Evolutionary conservation across 2,329 filamentous ascomycete species (phyloP).

Genomic region (Scedosporium minutisporum): DNA sequence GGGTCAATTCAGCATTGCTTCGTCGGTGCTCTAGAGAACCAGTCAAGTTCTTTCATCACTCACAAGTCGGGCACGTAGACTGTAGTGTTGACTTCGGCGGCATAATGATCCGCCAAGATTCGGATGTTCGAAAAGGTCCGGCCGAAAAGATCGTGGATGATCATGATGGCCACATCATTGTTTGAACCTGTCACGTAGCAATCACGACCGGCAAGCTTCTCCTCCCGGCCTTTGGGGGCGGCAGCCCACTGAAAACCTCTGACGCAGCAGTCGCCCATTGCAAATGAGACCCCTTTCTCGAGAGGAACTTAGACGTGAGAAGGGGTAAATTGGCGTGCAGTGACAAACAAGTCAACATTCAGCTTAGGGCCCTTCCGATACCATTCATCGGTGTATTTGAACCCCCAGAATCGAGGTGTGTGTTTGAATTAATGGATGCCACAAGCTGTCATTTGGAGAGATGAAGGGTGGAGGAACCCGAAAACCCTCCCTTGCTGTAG

Average conservation of each 20-base stretch:
- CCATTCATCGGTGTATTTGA: too few relatives aligned
- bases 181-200: conserved; percentile 28
- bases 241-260: conserved; percentile 31
- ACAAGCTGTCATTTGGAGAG: too few relatives aligned
- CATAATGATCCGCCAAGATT: conserved; percentile 36
- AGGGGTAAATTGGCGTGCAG: too few relatives aligned
- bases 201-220: conserved; percentile 21
- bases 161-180: conserved; percentile 22
- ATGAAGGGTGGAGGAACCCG: too few relatives aligned
- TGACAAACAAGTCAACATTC: too few relatives aligned
- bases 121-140: conserved; percentile 35
- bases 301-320: neutral
- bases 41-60: neutral
- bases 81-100: conserved; percentile 31
- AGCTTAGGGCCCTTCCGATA: too few relatives aligned
- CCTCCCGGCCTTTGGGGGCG: conserved; percentile 21
- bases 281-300: too few relatives aligned
- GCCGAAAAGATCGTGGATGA: conserved; percentile 29
- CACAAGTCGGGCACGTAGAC: conserved; percentile 29
- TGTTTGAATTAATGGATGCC: too few relatives aligned
- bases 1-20: neutral
- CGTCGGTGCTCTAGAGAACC: neutral
- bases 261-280: conserved; percentile 18
- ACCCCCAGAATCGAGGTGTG: too few relatives aligned
- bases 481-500: too few relatives aligned